Base-by-base conservation (phyloP, 148 eudicot species). In the Nepenthes gracilis region DNA sequence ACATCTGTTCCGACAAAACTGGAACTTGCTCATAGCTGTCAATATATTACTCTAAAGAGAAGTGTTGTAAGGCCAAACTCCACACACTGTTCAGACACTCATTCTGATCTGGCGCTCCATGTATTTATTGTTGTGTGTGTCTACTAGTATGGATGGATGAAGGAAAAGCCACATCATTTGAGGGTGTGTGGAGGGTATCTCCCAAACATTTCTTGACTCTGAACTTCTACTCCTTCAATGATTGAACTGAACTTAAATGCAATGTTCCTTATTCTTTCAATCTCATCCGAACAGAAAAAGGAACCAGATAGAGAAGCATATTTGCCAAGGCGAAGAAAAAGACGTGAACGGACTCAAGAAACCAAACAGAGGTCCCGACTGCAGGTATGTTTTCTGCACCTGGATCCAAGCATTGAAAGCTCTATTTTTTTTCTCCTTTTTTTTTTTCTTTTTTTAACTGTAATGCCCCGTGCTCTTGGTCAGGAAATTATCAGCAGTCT, bases 271-370 rank as follows among this genome's bases (percentile, higher is more conserved):
- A 37, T 61, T 47, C 8, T 35, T 51, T 62, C 47, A 50, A 33
- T 32, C 70, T 48, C 65, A 60, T 9, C 35, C 3, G 58, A 70
- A 57, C 68, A 81, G 91, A 80, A 76, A 59, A 82, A 78, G 70
- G 96, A 82, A 66, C 63, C 66, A 1, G 82, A 68, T 35, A 62
- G 64, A 38, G 78, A 66, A 68, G 66, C 65, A 9, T 54, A 65
- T 62, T 75, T 65, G 33, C 69, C 83, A 33, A 93, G 86, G 54
- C 85, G 85, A 47, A 79, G 78, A 71, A 88, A 74, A 75, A 79
- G 82, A 70, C 84, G 82, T 12, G 81, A 73, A 58, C 73, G 64
- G 62, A 70, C 63, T 43, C 86, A 77, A 61, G 83, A 82, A 71
- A 67, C 75, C 34, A 64, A 63, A 59, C 75, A 84, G 70, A 66